These are phyloP conservation scores for Staphylotrichum longicolle DNA, from an alignment of 495 filamentous ascomycete genomes.

Conservation along the genomic window DNA sequence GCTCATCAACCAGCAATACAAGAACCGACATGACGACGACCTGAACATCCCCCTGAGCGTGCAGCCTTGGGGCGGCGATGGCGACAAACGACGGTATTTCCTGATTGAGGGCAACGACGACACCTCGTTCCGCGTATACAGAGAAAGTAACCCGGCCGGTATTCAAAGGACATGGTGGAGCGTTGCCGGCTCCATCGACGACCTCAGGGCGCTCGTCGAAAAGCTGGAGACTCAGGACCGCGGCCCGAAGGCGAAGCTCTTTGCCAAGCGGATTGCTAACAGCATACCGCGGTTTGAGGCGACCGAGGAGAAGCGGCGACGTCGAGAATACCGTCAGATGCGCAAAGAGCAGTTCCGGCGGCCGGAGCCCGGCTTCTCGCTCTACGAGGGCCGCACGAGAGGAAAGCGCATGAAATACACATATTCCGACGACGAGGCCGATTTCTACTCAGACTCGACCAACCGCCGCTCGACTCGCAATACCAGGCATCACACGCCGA, in stretches of 20 bases:
- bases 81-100: constrained; percentile 87
- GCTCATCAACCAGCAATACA: constrained; percentile 85
- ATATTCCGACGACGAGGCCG: constrained; percentile 85
- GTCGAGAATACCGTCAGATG: constrained; percentile 83
- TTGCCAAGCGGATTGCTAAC: constrained; percentile 72
- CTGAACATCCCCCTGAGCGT: constrained; percentile 90
- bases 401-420: constrained; percentile 96
- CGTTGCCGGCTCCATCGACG: constrained; percentile 85
- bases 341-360: constrained; percentile 85
- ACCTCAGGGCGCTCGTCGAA: constrained; percentile 68
- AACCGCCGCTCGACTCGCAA: constrained; percentile 72
- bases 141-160: constrained; percentile 81
- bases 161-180: constrained; percentile 86
- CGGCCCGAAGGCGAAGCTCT: constrained; percentile 68
- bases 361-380: constrained; percentile 83
- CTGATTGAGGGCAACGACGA: constrained; percentile 93
- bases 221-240: constrained; percentile 73
- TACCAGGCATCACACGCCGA: constrained; percentile 68
- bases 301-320: constrained; percentile 91
- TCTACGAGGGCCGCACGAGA: constrained; percentile 93
- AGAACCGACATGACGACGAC: constrained; percentile 87
- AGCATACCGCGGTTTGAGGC: constrained; percentile 93
- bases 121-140: constrained; percentile 89
- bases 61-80: constrained; percentile 91
- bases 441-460: constrained; percentile 66